A percentile compares a stretch with the other conserved stretches of the same genome.
These are phyloP conservation scores for Parietichytrium sp. DNA, from an alignment of 108 stramenopile species.

Conservation along the genomic window DNA sequence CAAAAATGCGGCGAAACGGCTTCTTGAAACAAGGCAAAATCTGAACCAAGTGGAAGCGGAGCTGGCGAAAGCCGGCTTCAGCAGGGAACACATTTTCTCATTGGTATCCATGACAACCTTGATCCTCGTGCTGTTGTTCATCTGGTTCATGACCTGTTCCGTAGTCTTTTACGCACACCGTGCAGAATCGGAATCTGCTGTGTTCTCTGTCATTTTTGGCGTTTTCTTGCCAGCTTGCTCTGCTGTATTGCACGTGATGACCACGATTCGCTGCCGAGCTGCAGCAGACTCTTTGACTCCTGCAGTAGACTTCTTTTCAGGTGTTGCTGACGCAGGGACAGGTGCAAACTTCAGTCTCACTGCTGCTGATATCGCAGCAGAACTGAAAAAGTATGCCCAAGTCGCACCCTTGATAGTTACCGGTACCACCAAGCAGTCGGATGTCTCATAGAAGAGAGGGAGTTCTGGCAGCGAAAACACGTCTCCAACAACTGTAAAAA, in stretches of 20 bases:
- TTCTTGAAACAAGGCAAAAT: background rate
- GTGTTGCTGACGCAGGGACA: background rate
- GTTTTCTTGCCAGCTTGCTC: background rate
- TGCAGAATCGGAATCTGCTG: background rate
- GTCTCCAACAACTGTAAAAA: too few relatives aligned
- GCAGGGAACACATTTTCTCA: background rate
- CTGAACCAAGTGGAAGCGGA: background rate
- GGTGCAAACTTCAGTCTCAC: background rate
- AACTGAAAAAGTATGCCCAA: too few relatives aligned
- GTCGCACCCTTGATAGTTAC: too few relatives aligned
- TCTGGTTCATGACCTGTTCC: background rate
- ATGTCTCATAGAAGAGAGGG: too few relatives aligned
- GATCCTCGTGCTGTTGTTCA: background rate
- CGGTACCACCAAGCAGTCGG: too few relatives aligned
- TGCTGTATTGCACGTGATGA: background rate
- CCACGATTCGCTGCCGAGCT: background rate
- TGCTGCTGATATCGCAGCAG: too few relatives aligned
- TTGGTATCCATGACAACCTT: background rate
- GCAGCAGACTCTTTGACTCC: background rate
- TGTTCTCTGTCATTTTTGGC: background rate
- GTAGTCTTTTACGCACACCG: conserved; percentile 1
- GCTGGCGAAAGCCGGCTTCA: conserved; percentile 1
- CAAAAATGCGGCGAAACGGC: background rate
- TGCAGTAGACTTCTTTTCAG: background rate
- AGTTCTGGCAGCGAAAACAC: too few relatives aligned